Evolutionary conservation across 768 basidiomycete genomes (phyloP), one percentile per base, ranked within the genome.

Genomic region (Mrakia blollopis): DNA sequence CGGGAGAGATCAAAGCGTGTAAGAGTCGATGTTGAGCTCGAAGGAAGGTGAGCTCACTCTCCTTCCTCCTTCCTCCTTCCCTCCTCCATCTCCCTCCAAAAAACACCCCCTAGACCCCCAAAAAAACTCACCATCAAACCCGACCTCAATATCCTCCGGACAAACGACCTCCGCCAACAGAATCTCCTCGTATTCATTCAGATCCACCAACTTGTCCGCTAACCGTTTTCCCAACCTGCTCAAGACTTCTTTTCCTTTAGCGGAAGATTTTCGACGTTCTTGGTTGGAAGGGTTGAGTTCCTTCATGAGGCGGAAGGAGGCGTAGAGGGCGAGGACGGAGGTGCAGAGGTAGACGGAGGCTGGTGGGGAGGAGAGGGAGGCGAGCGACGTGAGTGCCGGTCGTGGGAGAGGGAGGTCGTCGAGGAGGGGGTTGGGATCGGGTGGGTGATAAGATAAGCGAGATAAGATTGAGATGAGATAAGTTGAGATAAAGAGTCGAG

Each of bases 151-250:
- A 81, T 95, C 92, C 82, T 94, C 92, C 3, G 93, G 92, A 80
- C 92, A 91, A 78, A 98, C 92, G 30, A 98, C 89, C 81, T 98
- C 95, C 54, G 91, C 91, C 6, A 96, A 93, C 75, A 98, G 93
- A 60, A 89, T 90, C 76, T 89, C 92, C 92, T 99, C 96, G 81
- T 98, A 92, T 83, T 98, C 95, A 80, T 92, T 89, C 73, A 99
- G 86, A 80, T 92, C 88, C 7, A 97, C 87, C 82, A 18, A 79
- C 78, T 18, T 84, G 41, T 11, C 83, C 84, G 28, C 83, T 80
- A 63, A 30, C 13, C 54, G 23, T n/a, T 37, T 50, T 21, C 84
- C 73, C 16, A 79, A 68, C 9, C 79, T 81, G 0, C 80, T 78
- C 28, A 86, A 80, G 10, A 83, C 79, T 60, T 81, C 78, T 77